These are phyloP conservation scores for Botrytis cinerea DNA, from an alignment of 2,329 filamentous ascomycete species.

Conservation along the genomic window DNA sequence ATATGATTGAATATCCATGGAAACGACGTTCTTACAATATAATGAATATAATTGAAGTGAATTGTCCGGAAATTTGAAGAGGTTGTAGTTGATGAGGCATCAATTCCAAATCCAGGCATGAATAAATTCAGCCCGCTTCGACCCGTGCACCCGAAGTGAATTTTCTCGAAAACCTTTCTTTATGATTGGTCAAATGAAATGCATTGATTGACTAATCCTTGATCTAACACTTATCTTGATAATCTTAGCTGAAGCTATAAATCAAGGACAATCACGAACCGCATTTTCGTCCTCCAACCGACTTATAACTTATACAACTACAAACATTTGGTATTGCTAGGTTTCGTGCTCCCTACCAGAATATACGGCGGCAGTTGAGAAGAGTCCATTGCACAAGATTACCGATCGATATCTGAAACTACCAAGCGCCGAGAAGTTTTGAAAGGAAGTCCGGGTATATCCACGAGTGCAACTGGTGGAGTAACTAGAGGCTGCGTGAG, in stretches of 20 bases:
- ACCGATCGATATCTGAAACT: neutral
- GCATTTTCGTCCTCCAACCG: neutral
- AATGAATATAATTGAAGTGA: neutral
- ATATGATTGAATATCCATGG: slow-evolving; percentile 15
- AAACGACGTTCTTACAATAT: neutral
- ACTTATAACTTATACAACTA: neutral
- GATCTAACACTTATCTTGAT: slow-evolving; percentile 8
- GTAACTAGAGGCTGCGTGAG: neutral
- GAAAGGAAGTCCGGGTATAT: slow-evolving; percentile 1
- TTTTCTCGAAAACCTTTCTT: neutral
- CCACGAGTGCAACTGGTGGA: slow-evolving; percentile 1
- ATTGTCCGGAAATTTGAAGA: neutral
- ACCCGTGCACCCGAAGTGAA: neutral
- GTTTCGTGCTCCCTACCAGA: neutral
- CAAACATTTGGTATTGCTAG: neutral
- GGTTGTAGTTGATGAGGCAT: neutral
- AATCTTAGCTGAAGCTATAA: slow-evolving; percentile 3
- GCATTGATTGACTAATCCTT: slow-evolving; percentile 6
- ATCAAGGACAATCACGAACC: neutral
- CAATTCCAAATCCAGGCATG: neutral
- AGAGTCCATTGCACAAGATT: neutral
- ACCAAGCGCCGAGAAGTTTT: neutral
- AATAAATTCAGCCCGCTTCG: neutral
- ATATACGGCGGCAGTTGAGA: neutral
- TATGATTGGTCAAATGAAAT: slow-evolving; percentile 4